Conservation (phyloP, 2,329 filamentous ascomycete genomes). For the Chalara sp. region DNA sequence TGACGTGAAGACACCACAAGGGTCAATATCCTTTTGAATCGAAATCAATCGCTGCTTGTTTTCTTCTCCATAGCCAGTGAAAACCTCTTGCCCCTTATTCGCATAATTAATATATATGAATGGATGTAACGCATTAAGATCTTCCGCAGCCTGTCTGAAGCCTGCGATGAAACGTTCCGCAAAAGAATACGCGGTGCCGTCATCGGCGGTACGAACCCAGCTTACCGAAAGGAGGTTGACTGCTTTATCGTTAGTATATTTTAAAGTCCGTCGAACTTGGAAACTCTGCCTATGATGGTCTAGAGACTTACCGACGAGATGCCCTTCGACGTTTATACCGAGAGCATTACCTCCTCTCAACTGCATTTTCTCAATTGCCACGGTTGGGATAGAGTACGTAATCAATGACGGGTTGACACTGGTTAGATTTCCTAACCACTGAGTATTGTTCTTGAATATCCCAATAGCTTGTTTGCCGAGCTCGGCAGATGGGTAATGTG, state of each 20-base stretch:
- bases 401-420: too few relatives aligned
- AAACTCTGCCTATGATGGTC: too few relatives aligned
- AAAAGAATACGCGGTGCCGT: neutral
- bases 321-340: too few relatives aligned
- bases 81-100: constrained; percentile 26
- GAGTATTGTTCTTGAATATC: too few relatives aligned
- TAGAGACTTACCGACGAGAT: too few relatives aligned
- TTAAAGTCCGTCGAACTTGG: neutral
- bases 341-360: too few relatives aligned
- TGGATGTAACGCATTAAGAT: neutral
- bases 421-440: too few relatives aligned
- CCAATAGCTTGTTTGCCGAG: too few relatives aligned
- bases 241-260: neutral
- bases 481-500: too few relatives aligned
- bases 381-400: too few relatives aligned
- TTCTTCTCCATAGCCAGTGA: constrained; percentile 27
- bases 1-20: constrained; percentile 13
- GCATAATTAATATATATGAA: constrained; percentile 32
- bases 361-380: too few relatives aligned
- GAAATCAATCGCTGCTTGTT: constrained; percentile 20
- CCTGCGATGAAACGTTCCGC: constrained; percentile 3
- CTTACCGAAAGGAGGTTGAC: constrained; percentile 6
- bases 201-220: constrained; percentile 4
- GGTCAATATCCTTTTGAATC: constrained; percentile 18
- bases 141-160: neutral